phyloP scores from a whole-genome alignment of 306 rosid species.

The Macrotyloma uniflorum region DNA sequence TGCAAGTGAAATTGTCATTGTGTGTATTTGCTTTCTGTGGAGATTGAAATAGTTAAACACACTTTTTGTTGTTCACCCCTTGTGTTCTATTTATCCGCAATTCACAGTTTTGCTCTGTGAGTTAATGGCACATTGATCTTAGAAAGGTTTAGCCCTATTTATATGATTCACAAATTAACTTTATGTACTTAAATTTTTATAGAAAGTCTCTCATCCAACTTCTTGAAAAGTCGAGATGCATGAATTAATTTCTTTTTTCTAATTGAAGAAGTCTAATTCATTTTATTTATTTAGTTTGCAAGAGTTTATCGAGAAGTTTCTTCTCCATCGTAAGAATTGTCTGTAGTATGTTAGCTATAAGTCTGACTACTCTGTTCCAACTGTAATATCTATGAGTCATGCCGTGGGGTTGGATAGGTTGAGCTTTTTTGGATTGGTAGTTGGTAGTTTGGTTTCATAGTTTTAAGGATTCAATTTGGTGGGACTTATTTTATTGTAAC shows the following conservation, averaged over 20 bases:
- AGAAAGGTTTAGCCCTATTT: constrained; percentile 4
- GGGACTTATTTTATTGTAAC: constrained; percentile 28
- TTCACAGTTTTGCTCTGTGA: constrained; percentile 20
- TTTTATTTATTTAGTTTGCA: neutral
- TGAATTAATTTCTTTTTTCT: neutral
- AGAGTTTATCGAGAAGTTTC: neutral
- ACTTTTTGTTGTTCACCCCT: neutral
- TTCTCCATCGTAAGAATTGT: constrained; percentile 3
- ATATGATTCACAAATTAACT: neutral
- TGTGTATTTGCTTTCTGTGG: neutral
- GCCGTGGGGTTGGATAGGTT: constrained; percentile 19
- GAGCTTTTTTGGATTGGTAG: neutral
- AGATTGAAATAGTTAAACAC: neutral
- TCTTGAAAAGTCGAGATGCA: neutral
- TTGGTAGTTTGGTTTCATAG: neutral
- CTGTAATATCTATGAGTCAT: neutral
- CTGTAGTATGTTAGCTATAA: constrained; percentile 14
- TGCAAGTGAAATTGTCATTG: neutral
- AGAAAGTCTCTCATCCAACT: neutral
- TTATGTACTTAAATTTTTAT: neutral
- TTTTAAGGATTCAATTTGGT: constrained; percentile 32
- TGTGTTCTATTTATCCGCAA: neutral
- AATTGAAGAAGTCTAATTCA: neutral
- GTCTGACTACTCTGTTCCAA: constrained; percentile 19
- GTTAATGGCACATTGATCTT: constrained; percentile 16